phyloP scores from a whole-genome alignment of 225 moss, liverwort and hornwort species.

The Neckera pumila region DNA sequence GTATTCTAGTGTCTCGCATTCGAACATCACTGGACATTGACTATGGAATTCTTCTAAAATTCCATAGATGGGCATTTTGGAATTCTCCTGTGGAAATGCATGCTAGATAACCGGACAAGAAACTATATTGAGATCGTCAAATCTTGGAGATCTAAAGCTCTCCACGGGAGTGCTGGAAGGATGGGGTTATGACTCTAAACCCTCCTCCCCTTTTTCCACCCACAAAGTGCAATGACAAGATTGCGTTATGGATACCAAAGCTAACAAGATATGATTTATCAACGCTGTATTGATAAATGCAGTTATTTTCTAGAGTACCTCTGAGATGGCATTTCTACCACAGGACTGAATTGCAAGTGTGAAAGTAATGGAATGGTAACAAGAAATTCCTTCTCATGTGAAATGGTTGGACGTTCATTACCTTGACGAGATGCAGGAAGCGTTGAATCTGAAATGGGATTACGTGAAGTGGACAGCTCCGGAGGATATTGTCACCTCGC shows the following conservation, averaged over 20 bases:
- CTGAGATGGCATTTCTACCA: background rate
- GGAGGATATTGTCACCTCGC: conserved; percentile 12
- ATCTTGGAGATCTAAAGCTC: background rate
- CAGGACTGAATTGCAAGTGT: background rate
- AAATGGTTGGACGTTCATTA: background rate
- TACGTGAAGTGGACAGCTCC: conserved; percentile 37
- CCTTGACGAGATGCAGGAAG: conserved; percentile 23
- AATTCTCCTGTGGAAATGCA: background rate
- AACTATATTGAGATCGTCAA: background rate
- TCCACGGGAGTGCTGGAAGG: background rate
- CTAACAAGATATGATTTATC: background rate
- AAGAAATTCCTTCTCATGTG: background rate
- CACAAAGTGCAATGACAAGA: background rate
- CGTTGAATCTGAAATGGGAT: conserved; percentile 26
- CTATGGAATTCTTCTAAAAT: background rate
- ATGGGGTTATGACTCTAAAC: background rate
- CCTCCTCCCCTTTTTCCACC: background rate
- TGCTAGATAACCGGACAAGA: background rate
- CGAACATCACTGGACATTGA: background rate
- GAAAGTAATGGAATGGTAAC: background rate
- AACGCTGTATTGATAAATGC: background rate
- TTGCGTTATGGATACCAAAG: background rate
- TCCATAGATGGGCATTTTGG: background rate
- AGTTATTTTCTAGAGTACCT: background rate
- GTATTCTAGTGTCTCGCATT: background rate